Conservation (phyloP, 1,284 basidiomycete species). For the Fomes fomentarius region DNA sequence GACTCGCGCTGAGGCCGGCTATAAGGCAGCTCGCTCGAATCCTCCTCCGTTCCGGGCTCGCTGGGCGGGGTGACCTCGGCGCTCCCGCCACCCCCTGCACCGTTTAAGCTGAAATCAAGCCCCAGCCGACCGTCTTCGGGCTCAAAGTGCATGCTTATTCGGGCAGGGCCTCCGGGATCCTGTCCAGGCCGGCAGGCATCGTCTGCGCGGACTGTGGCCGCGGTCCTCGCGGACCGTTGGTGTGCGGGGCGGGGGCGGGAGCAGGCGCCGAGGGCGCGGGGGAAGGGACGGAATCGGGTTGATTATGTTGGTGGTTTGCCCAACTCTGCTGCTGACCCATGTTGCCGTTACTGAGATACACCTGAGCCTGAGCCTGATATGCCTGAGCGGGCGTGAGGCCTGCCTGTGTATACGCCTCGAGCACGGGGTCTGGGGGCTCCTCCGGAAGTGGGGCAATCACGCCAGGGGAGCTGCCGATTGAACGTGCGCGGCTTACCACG, state of each 20-base stretch:
- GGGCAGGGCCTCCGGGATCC: conserved; percentile 34
- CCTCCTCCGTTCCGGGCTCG: conserved; percentile 46
- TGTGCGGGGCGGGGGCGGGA: conserved; percentile 7
- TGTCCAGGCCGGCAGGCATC: conserved; percentile 15
- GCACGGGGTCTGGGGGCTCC: conserved; percentile 55
- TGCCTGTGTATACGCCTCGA: conserved; percentile 49
- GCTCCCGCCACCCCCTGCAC: conserved; percentile 34
- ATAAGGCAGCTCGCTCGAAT: conserved; percentile 68
- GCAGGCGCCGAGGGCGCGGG: conserved; percentile 13
- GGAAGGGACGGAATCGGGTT: conserved; percentile 3
- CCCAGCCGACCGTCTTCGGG: conserved; percentile 52
- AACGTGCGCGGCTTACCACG: conserved; percentile 49
- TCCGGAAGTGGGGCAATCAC: conserved; percentile 53
- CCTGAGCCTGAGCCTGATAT: conserved; percentile 76
- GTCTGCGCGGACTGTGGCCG: conserved; percentile 18
- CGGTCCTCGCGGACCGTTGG: conserved; percentile 18
- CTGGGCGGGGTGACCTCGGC: conserved; percentile 33
- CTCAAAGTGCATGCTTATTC: conserved; percentile 57
- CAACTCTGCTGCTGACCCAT: conserved; percentile 24
- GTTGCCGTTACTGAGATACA: conserved; percentile 51
- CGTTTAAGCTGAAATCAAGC: conserved; percentile 54
- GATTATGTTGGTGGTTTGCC: conserved; percentile 7
- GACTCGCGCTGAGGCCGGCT: conserved; percentile 27
- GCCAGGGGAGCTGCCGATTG: conserved; percentile 52
- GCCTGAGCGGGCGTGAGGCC: conserved; percentile 77